These are phyloP conservation scores for Chimonanthus praecox DNA, from an alignment of 164 flowering plant species.

Conservation along the genomic window DNA sequence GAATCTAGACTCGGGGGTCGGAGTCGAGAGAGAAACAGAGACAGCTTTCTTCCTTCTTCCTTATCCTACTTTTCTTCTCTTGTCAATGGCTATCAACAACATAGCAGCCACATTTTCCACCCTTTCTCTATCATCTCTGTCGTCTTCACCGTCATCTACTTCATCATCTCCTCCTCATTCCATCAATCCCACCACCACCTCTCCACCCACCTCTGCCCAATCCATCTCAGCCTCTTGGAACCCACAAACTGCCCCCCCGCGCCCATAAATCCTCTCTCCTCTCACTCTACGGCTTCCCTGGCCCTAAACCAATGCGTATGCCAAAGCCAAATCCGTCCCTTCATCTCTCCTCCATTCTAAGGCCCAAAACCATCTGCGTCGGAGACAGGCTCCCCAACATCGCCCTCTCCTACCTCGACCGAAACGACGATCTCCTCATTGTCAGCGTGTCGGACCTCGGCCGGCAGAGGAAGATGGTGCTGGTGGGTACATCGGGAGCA, in stretches of 20 bases:
- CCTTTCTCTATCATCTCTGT: conserved; percentile 1
- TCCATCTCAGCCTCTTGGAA: conserved; percentile 21
- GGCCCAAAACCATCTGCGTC: background rate
- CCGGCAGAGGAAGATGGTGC: conserved; percentile 15
- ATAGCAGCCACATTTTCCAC: conserved; percentile 28
- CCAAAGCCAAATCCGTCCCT: background rate
- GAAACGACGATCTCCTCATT: conserved; percentile 11
- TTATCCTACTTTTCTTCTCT: background rate
- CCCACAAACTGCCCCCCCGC: conserved; percentile 16
- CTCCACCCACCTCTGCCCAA: conserved; percentile 5
- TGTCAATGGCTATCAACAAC: conserved; percentile 22
- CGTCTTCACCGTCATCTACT: background rate
- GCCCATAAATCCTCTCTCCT: conserved; percentile 15
- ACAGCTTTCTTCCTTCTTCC: background rate
- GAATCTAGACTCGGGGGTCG: too few species aligned
- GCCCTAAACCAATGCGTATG: conserved; percentile 14
- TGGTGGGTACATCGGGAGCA: conserved; percentile 18
- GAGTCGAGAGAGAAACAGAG: too few species aligned
- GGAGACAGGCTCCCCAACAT: conserved; percentile 18
- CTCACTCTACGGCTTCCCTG: conserved; percentile 18
- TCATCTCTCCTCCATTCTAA: background rate
- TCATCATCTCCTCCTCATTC: background rate
- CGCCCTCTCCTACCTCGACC: conserved; percentile 16
- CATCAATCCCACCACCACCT: background rate
- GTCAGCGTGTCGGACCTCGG: conserved; percentile 8